These are phyloP conservation scores for Nakazawaea peltata DNA, from an alignment of 805 yeast genomes.

Conservation along the genomic window DNA sequence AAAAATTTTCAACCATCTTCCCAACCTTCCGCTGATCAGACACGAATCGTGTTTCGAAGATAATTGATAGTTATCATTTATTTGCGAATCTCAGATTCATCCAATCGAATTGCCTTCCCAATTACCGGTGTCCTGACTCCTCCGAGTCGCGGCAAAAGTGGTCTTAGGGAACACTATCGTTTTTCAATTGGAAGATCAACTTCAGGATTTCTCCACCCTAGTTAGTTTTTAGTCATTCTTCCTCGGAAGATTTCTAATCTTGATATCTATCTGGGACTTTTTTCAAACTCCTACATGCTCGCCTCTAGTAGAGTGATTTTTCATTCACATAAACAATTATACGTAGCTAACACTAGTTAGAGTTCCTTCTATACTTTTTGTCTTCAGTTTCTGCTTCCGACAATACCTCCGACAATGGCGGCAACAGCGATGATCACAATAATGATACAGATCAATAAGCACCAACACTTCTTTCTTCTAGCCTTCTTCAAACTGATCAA, in stretches of 20 bases:
- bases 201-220: slow-evolving; percentile 12
- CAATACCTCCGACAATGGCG: slow-evolving; percentile 56
- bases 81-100: too few relatives aligned
- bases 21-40: too few relatives aligned
- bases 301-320: too few relatives aligned
- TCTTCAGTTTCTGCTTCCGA: slow-evolving; percentile 15
- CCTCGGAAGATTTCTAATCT: not conserved
- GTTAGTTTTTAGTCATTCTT: not conserved
- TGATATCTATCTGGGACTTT: slow-evolving; percentile 8
- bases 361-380: not conserved
- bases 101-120: slow-evolving; percentile 10
- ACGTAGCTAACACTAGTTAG: too few relatives aligned
- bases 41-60: too few relatives aligned
- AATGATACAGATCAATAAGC: slow-evolving; percentile 54
- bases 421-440: slow-evolving; percentile 59
- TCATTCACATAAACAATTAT: too few relatives aligned
- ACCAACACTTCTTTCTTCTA: slow-evolving; percentile 86
- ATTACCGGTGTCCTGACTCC: slow-evolving; percentile 10
- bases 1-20: too few relatives aligned
- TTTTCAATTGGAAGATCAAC: slow-evolving; percentile 6
- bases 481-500: slow-evolving; percentile 82
- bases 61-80: too few relatives aligned
- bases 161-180: slow-evolving; percentile 8
- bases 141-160: slow-evolving; percentile 10
- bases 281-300: slow-evolving; percentile 7